Evolutionary conservation across 306 rosid genomes (phyloP).

Genomic region (Chamaecrista fasciculata): DNA sequence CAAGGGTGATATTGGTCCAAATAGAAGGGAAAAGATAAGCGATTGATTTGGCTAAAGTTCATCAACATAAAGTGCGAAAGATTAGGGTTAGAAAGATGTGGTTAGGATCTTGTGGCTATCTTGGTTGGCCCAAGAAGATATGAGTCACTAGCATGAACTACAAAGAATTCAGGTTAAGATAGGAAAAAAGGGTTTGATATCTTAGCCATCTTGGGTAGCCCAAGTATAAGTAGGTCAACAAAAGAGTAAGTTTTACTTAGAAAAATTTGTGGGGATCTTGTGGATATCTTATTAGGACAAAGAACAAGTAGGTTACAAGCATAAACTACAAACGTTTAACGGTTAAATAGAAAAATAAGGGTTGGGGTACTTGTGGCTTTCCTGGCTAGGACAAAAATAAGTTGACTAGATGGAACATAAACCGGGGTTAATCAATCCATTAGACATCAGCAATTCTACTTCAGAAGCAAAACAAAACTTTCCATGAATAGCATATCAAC

Average conservation of each 20-base stretch:
- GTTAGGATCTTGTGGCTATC: constrained; percentile 33
- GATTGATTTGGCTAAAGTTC: constrained; percentile 27
- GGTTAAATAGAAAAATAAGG: constrained; percentile 36
- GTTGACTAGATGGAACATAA: constrained; percentile 30
- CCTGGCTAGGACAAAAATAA: constrained; percentile 50
- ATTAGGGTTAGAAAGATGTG: constrained; percentile 9
- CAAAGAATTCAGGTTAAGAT: constrained; percentile 13
- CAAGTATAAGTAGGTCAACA: constrained; percentile 40
- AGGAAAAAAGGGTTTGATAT: neutral
- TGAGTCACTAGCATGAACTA: constrained; percentile 28
- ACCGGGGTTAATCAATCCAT: constrained; percentile 35
- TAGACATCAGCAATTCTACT: constrained; percentile 47
- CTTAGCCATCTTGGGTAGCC: constrained; percentile 47
- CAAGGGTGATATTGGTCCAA: neutral
- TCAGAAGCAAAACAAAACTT: constrained; percentile 64
- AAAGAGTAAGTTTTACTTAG: too few relatives aligned
- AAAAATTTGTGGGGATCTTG: too few relatives aligned
- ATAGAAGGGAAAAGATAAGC: neutral
- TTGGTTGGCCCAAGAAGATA: constrained; percentile 46
- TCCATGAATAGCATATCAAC: constrained; percentile 80
- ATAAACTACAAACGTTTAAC: constrained; percentile 8
- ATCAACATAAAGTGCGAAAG: constrained; percentile 18
- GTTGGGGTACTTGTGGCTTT: too few relatives aligned
- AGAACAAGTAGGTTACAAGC: too few relatives aligned
- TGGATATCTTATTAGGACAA: too few relatives aligned